Evolutionary conservation across 257 asterid species (phyloP), one percentile per base, ranked within the genome.

Genomic region (Penstemon newberryi): DNA sequence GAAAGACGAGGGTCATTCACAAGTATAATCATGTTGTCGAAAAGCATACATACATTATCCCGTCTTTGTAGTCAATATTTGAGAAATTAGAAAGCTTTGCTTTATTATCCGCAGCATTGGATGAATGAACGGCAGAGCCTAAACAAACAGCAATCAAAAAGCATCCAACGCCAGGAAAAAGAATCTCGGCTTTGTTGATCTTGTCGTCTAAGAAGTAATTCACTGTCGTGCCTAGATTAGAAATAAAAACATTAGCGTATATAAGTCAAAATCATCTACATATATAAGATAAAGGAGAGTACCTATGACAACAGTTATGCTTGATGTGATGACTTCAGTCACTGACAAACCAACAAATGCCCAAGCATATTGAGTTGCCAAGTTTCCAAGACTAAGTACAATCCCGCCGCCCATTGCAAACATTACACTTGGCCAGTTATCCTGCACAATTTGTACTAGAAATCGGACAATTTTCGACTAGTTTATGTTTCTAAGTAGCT

Each of bases 231-330:
- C 99, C 98, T 93, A 84, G n/a, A 75, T 64, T 37, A 18, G 10
- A 73, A 50, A 1, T 44, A 66, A 25, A 25, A 25, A 25, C 2
- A 25, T 25, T 25, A 25, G 33, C 33, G 2, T 25, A 25, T 25
- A 25, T 25, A 25, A 25, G 33, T 25, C 33, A 25, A 25, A 25
- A 25, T 25, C 33, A 25, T 25, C 33, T 25, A 25, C 56, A 37
- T n/a, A 38, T 44, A 19, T 38, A 3, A 11, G 15, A 19, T 37
- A 39, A 58, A 41, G 4, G 63, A 70, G 60, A 64, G 70, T 81
- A 93, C 98, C 99, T 81, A 93, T 81, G 41, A 93, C 96, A 53
- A 93, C 99, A 56, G 97, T 79, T 72, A 90, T 85, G 85, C 99
- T 93, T 11, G 90, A 63, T n/a, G 89, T 76, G 67, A 93, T 78